phyloP scores from a whole-genome alignment of 2,329 filamentous ascomycete genomes.

The Penicillium sp. region DNA sequence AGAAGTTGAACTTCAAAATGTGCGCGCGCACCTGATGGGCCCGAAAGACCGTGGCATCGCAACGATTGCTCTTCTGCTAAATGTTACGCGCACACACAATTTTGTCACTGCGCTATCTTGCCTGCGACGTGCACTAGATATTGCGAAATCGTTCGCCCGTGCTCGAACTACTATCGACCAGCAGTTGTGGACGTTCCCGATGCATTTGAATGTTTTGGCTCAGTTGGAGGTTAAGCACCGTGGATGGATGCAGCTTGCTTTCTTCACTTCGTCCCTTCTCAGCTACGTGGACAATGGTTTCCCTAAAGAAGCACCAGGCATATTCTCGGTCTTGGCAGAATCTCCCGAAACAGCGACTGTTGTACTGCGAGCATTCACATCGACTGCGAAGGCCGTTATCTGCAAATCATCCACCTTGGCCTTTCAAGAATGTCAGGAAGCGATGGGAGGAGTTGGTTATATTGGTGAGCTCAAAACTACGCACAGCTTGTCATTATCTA shows the following conservation, averaged over 20 bases:
- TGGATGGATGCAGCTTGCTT: constrained; percentile 37
- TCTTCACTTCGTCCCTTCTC: constrained; percentile 37
- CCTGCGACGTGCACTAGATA: constrained; percentile 40
- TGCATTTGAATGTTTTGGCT: constrained; percentile 40
- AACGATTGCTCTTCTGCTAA: constrained; percentile 68
- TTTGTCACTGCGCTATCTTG: constrained; percentile 36
- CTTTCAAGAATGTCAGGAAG: constrained; percentile 29
- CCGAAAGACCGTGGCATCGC: constrained; percentile 65
- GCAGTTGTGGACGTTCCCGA: constrained; percentile 37
- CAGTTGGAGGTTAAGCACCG: constrained; percentile 39
- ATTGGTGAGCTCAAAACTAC: constrained; percentile 14
- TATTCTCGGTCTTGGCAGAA: constrained; percentile 20
- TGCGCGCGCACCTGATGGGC: constrained; percentile 67
- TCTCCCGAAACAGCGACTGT: constrained; percentile 6
- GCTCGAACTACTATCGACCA: constrained; percentile 37
- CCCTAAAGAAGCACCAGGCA: constrained; percentile 5
- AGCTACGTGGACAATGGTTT: constrained; percentile 32
- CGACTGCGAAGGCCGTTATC: constrained; percentile 36
- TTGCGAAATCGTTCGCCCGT: constrained; percentile 40
- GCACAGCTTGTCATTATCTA: neutral
- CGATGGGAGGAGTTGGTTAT: constrained; percentile 26
- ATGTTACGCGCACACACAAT: constrained; percentile 57
- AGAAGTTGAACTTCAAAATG: constrained; percentile 66
- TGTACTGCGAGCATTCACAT: constrained; percentile 32
- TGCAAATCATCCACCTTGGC: constrained; percentile 27